A percentile compares a stretch with the other conserved stretches of the same genome.
These are phyloP conservation scores for Fusarium dlaminii DNA, from an alignment of 2,329 filamentous ascomycete genomes.

Conservation along the genomic window DNA sequence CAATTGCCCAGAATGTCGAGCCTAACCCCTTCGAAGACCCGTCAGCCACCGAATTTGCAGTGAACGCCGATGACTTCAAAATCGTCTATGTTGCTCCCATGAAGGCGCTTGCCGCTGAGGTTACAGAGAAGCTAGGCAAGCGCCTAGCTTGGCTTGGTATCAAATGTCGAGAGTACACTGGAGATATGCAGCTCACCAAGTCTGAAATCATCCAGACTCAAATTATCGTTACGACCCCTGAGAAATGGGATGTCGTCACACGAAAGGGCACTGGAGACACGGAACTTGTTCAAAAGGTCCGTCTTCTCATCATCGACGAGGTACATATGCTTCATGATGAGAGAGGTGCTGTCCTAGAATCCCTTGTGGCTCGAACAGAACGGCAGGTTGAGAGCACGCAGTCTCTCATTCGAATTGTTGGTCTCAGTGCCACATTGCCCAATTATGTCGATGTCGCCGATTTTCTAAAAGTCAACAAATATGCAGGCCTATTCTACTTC, in stretches of 20 bases:
- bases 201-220: conserved; percentile 95
- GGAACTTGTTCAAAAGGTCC: conserved; percentile 96
- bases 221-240: conserved; percentile 97
- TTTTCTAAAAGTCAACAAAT: conserved; percentile 94
- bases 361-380: conserved; percentile 92
- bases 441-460: conserved; percentile 98
- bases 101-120: conserved; percentile 96
- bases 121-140: conserved; percentile 93
- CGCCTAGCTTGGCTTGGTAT: conserved; percentile 93
- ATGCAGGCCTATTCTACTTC: conserved; percentile 95
- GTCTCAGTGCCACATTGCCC: conserved; percentile 92
- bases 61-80: conserved; percentile 91
- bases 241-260: conserved; percentile 99
- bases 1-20: conserved; percentile 83
- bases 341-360: conserved; percentile 93
- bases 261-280: conserved; percentile 97
- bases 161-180: conserved; percentile 91
- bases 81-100: conserved; percentile 99
- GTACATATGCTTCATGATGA: conserved; percentile 99
- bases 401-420: conserved; percentile 94
- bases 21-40: conserved; percentile 83
- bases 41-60: conserved; percentile 78
- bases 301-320: conserved; percentile 96
- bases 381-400: conserved; percentile 98
- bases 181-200: conserved; percentile 99